Base-by-base conservation (phyloP, 805 yeast genomes). In the Kazachstania viticola region DNA sequence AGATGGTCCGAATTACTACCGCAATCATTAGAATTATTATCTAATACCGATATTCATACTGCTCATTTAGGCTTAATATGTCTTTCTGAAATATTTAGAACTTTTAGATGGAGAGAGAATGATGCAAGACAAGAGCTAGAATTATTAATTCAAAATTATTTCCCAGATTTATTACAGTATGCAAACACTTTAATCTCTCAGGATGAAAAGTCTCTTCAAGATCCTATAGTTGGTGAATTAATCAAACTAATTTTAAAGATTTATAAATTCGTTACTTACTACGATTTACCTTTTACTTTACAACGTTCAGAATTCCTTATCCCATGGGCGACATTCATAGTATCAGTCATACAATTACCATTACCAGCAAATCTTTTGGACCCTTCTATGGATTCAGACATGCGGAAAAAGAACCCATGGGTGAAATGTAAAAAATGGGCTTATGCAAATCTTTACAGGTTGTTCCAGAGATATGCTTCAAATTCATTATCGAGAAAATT, bases 341-440 rank as follows among this genome's bases (percentile, higher is more conserved):
- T 82, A 26, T 63, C 67, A 8, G 69, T 81, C 4, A 72, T 83
- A 31, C 62, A 61, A 7, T 58, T 75, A 14, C 91, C 94, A 1
- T 32, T 55, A 12, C 35, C 51, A 12, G 32, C 38, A 24, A 36
- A 39, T 16, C 25, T 51, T 7, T 29, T 49, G 14, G 65, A 67
- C 26, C 71, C 73, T 2, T 37, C 65, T 38, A 8, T 19, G 22
- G 61, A 64, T 14, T 45, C 69, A n/a, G 75, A 72, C 29, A 64
- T 63, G 6, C 67, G 70, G 15, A 77, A 73, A 25, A 62, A 73
- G 30, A 62, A 69, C 44, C 77, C 73, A 30, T 80, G 79, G 79
- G 76, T 63, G 49, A 88, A 74, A 58, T 71, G 74, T 44, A 87
- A 70, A 60, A 91, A 88, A 54, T 88, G 97, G 96, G 73, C 93